Evolutionary conservation across 2,329 filamentous ascomycete genomes (phyloP), one percentile per base, ranked within the genome.

Genomic region (Arthrobotrys pseudoclavata): DNA sequence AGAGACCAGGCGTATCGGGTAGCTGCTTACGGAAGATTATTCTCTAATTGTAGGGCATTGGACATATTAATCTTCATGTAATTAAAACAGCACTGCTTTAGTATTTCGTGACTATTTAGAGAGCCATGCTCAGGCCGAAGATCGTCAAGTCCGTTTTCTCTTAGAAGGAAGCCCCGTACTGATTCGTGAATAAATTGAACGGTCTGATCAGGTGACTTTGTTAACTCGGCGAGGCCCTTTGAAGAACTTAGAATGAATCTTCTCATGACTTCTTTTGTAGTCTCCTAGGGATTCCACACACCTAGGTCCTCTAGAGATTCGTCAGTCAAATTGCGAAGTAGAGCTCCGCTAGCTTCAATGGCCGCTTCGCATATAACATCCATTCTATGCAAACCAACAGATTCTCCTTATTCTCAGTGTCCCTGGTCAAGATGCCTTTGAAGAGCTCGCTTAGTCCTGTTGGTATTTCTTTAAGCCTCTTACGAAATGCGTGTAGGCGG

Each of bases 131-230:
- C 82, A 47, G 82, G 81, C 82, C 82, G 84, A 0, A 85, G n/a
- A 0, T 81, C 64, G 0, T 57, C 7, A 0, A 85, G 75, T 0
- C 85, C 84, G 0, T 80, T 72, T 0, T 84, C 83, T 6, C 83
- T 83, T 1, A 86, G 22, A 0, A 88, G 82, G 53, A 86, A 87
- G 9, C 87, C 86, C 0, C 84, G 80, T 0, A 88, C 86, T 0
- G 86, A 87, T 78, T 87, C 85, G 45, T 88, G 86, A 4, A 88
- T 87, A 80, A 88, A 89, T 71, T 88, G 87, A 0, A 88, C 85
- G 0, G 79, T 85, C 0, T 80, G 79, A 0, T 24, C 1, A 12
- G 82, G 79, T 0, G 81, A 80, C 13, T 80, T 83, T 0, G 84
- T 85, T 0, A 85, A 76, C 67, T 88, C 86, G 0, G 84, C 85